These are phyloP conservation scores for Yarrowia sp. DNA, from an alignment of 805 yeast species.

Conservation along the genomic window DNA sequence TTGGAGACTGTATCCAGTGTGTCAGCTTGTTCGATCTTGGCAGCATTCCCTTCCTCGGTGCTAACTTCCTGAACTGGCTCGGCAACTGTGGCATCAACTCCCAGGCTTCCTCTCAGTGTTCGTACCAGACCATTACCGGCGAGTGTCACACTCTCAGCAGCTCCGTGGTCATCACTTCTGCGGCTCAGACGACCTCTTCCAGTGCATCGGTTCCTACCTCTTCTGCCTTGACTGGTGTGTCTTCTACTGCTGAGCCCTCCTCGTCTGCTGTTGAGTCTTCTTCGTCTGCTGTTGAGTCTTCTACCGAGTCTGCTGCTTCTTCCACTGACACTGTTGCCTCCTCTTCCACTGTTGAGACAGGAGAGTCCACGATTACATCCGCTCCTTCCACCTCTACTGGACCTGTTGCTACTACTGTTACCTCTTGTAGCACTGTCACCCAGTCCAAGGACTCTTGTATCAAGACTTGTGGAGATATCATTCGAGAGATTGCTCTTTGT, in stretches of 20 bases:
- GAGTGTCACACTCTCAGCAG: background rate
- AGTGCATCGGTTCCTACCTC: background rate
- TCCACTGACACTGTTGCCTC: background rate
- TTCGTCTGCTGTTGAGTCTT: background rate
- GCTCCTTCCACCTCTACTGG: background rate
- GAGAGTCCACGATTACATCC: background rate
- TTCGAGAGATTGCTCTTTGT: slow-evolving; percentile 9
- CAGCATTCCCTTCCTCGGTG: background rate
- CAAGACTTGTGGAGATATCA: slow-evolving; percentile 1
- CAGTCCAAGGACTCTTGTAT: background rate
- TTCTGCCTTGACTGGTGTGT: background rate
- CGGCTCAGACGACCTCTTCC: background rate
- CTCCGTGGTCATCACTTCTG: background rate
- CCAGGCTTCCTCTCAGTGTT: background rate
- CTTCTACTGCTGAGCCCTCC: background rate
- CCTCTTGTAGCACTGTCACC: background rate
- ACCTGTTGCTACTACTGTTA: background rate
- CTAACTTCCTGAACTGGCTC: background rate
- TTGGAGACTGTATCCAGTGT: slow-evolving; percentile 17
- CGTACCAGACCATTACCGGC: background rate
- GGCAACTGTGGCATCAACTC: background rate
- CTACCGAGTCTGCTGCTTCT: background rate
- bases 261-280: background rate
- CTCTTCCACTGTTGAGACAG: background rate
- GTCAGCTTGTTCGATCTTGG: background rate